A percentile compares a stretch with the other conserved stretches of the same genome.
These are phyloP conservation scores for Vitis hybrid DNA, from an alignment of 177 flowering plant species.

Conservation along the genomic window DNA sequence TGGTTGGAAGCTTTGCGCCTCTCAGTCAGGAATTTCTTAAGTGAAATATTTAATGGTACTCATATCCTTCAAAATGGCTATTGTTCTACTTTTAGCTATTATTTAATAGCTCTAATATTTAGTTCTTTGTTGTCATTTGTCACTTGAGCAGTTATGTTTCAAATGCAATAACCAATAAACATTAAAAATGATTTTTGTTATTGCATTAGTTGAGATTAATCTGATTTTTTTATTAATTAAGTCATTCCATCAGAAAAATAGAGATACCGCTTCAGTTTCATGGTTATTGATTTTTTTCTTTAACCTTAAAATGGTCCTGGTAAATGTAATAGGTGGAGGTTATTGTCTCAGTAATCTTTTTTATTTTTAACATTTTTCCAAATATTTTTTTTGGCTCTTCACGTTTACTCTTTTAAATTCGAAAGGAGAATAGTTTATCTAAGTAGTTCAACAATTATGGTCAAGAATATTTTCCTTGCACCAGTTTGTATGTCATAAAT, in stretches of 20 bases:
- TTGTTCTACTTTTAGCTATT: background rate
- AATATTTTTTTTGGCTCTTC: background rate
- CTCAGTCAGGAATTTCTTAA: slow-evolving; percentile 77
- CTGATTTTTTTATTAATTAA: no score
- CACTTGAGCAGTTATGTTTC: background rate
- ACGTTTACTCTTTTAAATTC: background rate
- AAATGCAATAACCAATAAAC: no score
- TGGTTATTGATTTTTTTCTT: no score
- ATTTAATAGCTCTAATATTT: background rate
- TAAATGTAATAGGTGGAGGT: no score
- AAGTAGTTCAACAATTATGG: background rate
- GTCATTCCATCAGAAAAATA: no score
- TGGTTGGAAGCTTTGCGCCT: slow-evolving; percentile 79
- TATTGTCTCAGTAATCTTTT: no score
- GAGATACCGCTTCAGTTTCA: no score
- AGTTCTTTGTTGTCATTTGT: background rate
- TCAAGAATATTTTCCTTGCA: background rate
- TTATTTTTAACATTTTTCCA: background rate
- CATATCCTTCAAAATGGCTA: slow-evolving; percentile 71
- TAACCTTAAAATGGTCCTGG: no score
- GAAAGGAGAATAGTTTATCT: background rate
- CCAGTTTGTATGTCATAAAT: background rate
- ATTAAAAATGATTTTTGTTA: no score
- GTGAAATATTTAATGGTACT: slow-evolving; percentile 72
- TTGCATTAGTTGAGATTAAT: no score